Conservation (phyloP, 2,329 filamentous ascomycete species). For the Aspergillus awamori region DNA sequence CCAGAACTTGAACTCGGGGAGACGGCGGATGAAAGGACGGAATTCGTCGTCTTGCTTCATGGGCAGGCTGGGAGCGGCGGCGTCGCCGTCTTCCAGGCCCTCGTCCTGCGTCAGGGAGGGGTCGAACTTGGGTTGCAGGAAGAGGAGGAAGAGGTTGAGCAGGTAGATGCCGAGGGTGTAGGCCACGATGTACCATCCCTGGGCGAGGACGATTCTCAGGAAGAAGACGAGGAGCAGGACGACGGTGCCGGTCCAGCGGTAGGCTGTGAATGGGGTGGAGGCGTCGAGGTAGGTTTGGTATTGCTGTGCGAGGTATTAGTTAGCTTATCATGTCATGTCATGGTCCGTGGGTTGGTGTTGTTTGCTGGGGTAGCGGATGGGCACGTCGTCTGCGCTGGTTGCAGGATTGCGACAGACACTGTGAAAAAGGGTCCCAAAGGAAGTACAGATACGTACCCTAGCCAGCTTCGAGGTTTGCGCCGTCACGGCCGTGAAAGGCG, state of each 20-base stretch:
- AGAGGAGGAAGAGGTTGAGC: slow-evolving; percentile 97
- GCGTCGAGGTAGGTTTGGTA: slow-evolving; percentile 95
- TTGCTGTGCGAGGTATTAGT: slow-evolving; percentile 57
- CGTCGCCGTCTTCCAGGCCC: slow-evolving; percentile 91
- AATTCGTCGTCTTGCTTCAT: slow-evolving; percentile 98
- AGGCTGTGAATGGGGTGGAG: slow-evolving; percentile 83
- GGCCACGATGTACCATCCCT: slow-evolving; percentile 99
- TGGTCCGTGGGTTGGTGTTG: background rate
- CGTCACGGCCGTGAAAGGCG: slow-evolving; percentile 86
- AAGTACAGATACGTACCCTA: slow-evolving; percentile 40
- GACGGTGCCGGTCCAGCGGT: slow-evolving; percentile 88
- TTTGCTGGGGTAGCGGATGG: background rate
- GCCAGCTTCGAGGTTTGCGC: slow-evolving; percentile 68
- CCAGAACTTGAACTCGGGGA: slow-evolving; percentile 99
- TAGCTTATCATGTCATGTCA: no score
- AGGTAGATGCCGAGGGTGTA: slow-evolving; percentile 99
- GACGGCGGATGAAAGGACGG: slow-evolving; percentile 89
- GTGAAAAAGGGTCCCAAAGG: background rate
- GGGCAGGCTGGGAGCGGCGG: slow-evolving; percentile 68
- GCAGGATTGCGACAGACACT: background rate
- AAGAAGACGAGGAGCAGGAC: slow-evolving; percentile 78
- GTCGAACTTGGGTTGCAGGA: slow-evolving; percentile 98
- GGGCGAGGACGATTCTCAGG: slow-evolving; percentile 82
- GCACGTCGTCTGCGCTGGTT: background rate
- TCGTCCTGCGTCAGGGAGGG: slow-evolving; percentile 93